A percentile compares a stretch with the other conserved stretches of the same genome.
Evolutionary conservation across 176 grass and related monocot species (phyloP).

Genomic region (Carex kokanica): DNA sequence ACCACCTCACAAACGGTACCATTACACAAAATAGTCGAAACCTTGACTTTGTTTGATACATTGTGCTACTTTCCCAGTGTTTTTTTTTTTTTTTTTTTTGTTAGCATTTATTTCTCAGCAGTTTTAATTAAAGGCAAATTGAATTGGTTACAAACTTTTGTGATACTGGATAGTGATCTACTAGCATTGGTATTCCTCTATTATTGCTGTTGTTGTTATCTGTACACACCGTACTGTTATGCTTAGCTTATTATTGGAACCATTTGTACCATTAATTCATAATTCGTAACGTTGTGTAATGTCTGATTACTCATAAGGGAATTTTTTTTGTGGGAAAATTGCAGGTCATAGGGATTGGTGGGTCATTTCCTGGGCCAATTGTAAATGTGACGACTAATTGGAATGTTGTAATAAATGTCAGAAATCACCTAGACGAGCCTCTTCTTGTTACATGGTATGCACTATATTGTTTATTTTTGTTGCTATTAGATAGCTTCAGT

Average conservation of each 20-base stretch:
- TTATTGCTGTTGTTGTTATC: neutral
- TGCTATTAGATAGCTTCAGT: neutral
- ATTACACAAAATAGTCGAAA: neutral
- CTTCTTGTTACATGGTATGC: constrained; percentile 75
- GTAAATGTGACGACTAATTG: constrained; percentile 93
- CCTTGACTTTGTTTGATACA: neutral
- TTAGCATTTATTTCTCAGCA: neutral
- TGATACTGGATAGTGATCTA: neutral
- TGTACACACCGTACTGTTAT: neutral
- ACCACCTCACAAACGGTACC: neutral
- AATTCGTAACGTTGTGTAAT: neutral
- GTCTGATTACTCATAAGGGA: neutral
- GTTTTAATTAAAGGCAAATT: constrained; percentile 4
- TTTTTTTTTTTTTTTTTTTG: neutral
- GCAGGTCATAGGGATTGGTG: constrained; percentile 80
- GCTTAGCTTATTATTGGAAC: neutral
- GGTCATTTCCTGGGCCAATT: constrained; percentile 63
- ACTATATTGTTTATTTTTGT: neutral
- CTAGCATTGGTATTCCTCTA: neutral
- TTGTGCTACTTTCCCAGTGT: neutral
- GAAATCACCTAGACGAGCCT: constrained; percentile 80
- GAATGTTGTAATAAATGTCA: constrained; percentile 86
- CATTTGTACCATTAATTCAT: neutral
- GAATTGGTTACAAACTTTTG: neutral
- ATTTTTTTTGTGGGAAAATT: neutral